Conservation (phyloP, 441 rosid genomes). For the Kokia cookei region DNA sequence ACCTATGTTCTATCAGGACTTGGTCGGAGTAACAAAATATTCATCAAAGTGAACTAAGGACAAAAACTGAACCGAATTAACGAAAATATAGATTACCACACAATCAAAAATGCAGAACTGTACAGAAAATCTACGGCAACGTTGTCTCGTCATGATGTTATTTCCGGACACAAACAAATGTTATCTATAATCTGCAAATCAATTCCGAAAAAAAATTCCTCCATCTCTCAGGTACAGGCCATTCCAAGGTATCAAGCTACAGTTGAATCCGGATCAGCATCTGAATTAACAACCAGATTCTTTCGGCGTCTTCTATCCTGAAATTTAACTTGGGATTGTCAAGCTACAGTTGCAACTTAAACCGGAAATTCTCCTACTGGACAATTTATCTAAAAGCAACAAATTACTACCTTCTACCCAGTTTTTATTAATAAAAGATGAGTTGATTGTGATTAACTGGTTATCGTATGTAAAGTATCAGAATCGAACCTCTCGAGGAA, state of each 20-base stretch:
- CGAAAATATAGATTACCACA: background rate
- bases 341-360: background rate
- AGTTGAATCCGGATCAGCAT: constrained; percentile 31
- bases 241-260: background rate
- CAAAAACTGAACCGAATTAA: background rate
- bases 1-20: no score
- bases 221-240: background rate
- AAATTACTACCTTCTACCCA: background rate
- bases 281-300: constrained; percentile 42
- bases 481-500: constrained; percentile 57
- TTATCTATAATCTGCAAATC: constrained; percentile 5
- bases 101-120: background rate
- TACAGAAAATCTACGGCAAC: background rate
- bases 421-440: background rate
- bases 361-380: background rate
- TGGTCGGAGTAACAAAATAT: background rate
- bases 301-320: constrained; percentile 74
- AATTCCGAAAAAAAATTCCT: background rate
- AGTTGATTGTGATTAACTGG: background rate
- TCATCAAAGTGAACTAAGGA: background rate
- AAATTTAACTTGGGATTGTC: constrained; percentile 1
- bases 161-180: constrained; percentile 19
- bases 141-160: constrained; percentile 11
- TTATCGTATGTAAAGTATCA: background rate
- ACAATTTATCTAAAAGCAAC: background rate